Percentiles rank a stretch among this genome's conserved stretches.
Conservation (phyloP, 2,329 filamentous ascomycete species). For the Harringtonia aguacate region DNA sequence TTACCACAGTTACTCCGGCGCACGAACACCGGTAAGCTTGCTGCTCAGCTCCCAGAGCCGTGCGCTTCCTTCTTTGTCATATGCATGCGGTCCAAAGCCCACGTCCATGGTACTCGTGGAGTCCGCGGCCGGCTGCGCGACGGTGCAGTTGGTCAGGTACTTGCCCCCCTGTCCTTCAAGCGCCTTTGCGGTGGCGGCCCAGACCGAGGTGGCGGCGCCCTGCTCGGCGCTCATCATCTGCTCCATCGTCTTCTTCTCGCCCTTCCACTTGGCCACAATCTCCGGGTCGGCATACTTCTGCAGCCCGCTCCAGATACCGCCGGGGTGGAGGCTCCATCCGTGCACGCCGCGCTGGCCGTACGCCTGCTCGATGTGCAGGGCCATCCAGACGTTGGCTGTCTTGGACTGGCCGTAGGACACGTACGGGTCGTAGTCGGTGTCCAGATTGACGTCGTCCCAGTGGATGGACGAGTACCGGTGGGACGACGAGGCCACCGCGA, state of each 20-base stretch:
- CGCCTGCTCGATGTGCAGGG: constrained; percentile 37
- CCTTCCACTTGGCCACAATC: neutral
- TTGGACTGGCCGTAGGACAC: constrained; percentile 37
- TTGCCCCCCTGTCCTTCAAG: constrained; percentile 29
- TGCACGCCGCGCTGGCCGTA: constrained; percentile 33
- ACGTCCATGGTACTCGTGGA: constrained; percentile 40
- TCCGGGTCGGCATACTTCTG: neutral
- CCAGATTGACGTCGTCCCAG: constrained; percentile 24
- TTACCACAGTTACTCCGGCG: neutral
- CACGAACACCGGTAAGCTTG: neutral
- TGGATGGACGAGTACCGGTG: constrained; percentile 25
- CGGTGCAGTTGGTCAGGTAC: constrained; percentile 16
- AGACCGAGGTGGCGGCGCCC: constrained; percentile 33
- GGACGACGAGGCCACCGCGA: constrained; percentile 30
- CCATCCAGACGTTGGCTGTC: constrained; percentile 37
- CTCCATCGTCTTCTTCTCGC: constrained; percentile 7
- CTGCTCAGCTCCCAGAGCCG: neutral
- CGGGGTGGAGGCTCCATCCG: constrained; percentile 34
- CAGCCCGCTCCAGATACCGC: constrained; percentile 24
- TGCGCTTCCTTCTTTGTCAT: neutral
- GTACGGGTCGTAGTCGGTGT: constrained; percentile 7
- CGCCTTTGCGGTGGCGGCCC: constrained; percentile 25
- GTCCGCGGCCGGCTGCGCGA: constrained; percentile 27
- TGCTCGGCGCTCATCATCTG: constrained; percentile 25
- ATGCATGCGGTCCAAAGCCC: neutral